These are phyloP conservation scores for Protomyces gravidus DNA, from an alignment of 1,139 yeast species.

Conservation along the genomic window DNA sequence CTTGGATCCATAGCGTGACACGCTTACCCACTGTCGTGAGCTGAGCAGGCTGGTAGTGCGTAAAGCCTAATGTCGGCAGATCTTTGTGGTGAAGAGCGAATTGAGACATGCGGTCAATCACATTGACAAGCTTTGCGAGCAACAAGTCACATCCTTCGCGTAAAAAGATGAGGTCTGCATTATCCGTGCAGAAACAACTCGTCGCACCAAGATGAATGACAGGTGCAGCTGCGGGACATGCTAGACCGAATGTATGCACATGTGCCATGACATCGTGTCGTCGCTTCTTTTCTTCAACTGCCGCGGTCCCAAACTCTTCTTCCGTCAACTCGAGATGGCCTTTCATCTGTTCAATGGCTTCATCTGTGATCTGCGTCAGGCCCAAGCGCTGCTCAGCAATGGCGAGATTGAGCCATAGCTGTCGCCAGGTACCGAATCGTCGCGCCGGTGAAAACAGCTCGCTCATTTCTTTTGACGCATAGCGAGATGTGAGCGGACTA, in stretches of 20 bases:
- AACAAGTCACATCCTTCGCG: conserved; percentile 91
- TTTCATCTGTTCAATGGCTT: conserved; percentile 83
- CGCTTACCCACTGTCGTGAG: conserved; percentile 98
- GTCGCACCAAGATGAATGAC: conserved; percentile 98
- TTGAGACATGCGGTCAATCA: conserved; percentile 78
- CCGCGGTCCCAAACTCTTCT: conserved; percentile 82
- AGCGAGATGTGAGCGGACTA: conserved; percentile 92
- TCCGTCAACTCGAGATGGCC: conserved; percentile 77
- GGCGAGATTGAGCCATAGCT: conserved; percentile 92
- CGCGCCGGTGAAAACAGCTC: conserved; percentile 83
- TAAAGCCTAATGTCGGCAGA: conserved; percentile 96
- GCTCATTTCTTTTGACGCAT: conserved; percentile 97
- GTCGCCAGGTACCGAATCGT: conserved; percentile 97
- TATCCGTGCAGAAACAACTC: conserved; percentile 94
- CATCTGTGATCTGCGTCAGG: conserved; percentile 73
- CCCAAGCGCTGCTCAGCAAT: conserved; percentile 93
- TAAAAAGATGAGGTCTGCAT: conserved; percentile 92
- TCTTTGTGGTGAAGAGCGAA: conserved; percentile 92
- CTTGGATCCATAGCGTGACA: conserved; percentile 97
- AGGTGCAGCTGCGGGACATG: conserved; percentile 95
- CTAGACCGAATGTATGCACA: conserved; percentile 88
- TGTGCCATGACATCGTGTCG: conserved; percentile 99
- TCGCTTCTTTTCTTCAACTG: conserved; percentile 92
- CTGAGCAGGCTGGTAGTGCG: conserved; percentile 99
- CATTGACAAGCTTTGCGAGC: conserved; percentile 92